Percentiles rank a stretch among this genome's conserved stretches.
phyloP scores from a whole-genome alignment of 495 filamentous ascomycete genomes.

The Astrothelium macrocarpum region DNA sequence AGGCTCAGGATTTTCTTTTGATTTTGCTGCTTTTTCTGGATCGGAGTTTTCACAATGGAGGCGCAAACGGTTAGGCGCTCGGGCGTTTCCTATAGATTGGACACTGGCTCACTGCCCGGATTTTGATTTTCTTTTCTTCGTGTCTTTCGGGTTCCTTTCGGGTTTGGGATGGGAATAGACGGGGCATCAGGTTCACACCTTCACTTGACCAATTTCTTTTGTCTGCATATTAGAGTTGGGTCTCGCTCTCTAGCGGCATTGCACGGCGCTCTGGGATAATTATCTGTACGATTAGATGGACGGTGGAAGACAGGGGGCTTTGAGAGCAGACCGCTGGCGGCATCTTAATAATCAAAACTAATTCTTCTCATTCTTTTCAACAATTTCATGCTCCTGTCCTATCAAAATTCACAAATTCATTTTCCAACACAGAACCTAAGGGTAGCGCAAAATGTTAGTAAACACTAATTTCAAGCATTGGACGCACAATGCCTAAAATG shows the following conservation, averaged over 20 bases:
- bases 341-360: background rate
- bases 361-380: background rate
- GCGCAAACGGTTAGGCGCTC: slow-evolving; percentile 5
- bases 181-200: background rate
- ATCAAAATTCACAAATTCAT: slow-evolving; percentile 26
- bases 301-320: background rate
- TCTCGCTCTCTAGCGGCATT: background rate
- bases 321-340: slow-evolving; percentile 2
- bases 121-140: background rate
- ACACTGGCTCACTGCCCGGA: background rate
- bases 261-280: background rate
- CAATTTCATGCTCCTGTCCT: background rate
- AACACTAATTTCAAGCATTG: background rate
- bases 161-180: background rate
- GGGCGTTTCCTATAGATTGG: slow-evolving; percentile 1
- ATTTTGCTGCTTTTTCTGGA: background rate
- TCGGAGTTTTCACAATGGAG: slow-evolving; percentile 5
- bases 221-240: background rate
- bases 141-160: background rate
- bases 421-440: slow-evolving; percentile 56
- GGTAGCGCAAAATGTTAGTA: background rate
- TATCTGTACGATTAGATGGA: background rate
- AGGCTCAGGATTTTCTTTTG: slow-evolving; percentile 3
- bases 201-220: background rate
- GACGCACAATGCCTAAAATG: background rate